phyloP scores from a whole-genome alignment of 2,329 filamentous ascomycete genomes.

The Stenocarpella maydis region DNA sequence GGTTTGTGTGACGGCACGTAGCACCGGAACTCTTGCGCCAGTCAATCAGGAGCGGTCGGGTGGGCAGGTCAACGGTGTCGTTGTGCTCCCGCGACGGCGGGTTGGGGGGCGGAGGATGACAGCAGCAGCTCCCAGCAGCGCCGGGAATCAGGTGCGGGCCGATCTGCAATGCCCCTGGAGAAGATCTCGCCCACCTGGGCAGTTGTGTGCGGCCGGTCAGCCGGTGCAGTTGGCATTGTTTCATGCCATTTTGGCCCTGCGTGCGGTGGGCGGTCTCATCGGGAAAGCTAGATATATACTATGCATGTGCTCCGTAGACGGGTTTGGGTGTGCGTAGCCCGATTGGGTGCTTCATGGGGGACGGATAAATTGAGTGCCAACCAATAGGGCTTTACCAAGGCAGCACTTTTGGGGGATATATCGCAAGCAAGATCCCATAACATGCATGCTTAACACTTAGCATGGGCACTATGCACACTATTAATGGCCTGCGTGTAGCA shows the following conservation, averaged over 20 bases:
- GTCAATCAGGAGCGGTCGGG: not conserved
- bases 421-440: not conserved
- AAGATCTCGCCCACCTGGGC: not conserved
- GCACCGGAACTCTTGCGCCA: not conserved
- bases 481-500: too few species aligned
- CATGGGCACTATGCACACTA: not conserved
- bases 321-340: not conserved
- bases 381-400: constrained; percentile 8
- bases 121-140: not conserved
- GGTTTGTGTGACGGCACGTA: not conserved
- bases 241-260: constrained; percentile 3
- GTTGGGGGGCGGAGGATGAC: too few species aligned
- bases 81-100: not conserved
- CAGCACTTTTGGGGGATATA: not conserved
- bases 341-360: constrained; percentile 2
- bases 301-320: not conserved
- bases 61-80: not conserved
- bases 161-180: not conserved
- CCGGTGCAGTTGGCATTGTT: constrained; percentile 3
- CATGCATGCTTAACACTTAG: not conserved
- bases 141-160: not conserved
- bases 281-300: constrained; percentile 18
- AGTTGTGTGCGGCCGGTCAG: not conserved
- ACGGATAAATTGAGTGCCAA: not conserved
- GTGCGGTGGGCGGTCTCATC: constrained; percentile 5